Evolutionary conservation across 1,284 basidiomycete genomes (phyloP).

Genomic region (Austroboletus novae-zelandiae): DNA sequence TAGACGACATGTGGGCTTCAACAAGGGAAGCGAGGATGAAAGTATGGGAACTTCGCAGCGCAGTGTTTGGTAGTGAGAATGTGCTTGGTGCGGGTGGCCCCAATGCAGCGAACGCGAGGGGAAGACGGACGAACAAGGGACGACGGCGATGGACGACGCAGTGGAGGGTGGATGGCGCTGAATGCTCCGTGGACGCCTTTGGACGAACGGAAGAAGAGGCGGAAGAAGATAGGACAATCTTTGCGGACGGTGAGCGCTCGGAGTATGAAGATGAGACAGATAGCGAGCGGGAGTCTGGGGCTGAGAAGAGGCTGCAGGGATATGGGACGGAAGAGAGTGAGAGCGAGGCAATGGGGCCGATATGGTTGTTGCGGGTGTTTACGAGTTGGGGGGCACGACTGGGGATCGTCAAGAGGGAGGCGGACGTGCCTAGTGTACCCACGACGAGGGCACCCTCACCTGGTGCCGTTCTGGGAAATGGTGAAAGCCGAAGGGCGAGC

Average conservation of each 20-base stretch:
- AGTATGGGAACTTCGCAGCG: constrained; percentile 56
- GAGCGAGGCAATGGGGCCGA: constrained; percentile 59
- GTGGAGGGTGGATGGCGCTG: constrained; percentile 62
- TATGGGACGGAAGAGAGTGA: constrained; percentile 47
- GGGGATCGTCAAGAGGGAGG: constrained; percentile 32
- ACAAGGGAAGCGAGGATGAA: constrained; percentile 60
- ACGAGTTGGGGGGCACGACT: constrained; percentile 62
- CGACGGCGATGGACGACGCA: constrained; percentile 44
- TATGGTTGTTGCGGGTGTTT: constrained; percentile 73
- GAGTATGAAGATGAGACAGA: constrained; percentile 38
- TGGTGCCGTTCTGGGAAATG: constrained; percentile 6
- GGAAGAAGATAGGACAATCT: constrained; percentile 56
- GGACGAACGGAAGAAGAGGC: constrained; percentile 74
- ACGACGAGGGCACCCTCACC: constrained; percentile 26
- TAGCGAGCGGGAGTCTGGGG: constrained; percentile 21
- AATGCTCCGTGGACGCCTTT: constrained; percentile 58
- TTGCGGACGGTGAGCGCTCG: constrained; percentile 23
- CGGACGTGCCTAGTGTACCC: constrained; percentile 14
- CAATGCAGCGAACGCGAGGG: constrained; percentile 37
- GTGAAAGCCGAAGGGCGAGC: background rate
- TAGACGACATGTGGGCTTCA: constrained; percentile 63
- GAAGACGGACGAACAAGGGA: constrained; percentile 16
- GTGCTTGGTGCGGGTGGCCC: constrained; percentile 18
- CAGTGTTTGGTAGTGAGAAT: constrained; percentile 32
- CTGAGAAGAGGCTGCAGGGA: constrained; percentile 19